These are phyloP conservation scores for Metschnikowia bowlesiae DNA, from an alignment of 805 yeast species.

Conservation along the genomic window DNA sequence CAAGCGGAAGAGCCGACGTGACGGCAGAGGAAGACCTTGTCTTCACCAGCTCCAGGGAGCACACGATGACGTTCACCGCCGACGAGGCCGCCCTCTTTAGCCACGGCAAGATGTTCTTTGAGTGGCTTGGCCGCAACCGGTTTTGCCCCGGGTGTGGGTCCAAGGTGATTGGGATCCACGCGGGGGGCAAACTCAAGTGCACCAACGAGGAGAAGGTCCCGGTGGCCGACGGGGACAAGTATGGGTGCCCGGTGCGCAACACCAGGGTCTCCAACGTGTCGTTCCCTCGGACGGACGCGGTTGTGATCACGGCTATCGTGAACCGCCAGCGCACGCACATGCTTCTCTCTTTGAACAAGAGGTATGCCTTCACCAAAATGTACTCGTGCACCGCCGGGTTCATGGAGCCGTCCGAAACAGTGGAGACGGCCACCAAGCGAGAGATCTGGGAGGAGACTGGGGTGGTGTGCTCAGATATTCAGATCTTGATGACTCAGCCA, in stretches of 20 bases:
- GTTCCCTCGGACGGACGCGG: slow-evolving; percentile 92
- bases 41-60: slow-evolving; percentile 35
- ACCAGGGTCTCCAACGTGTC: slow-evolving; percentile 64
- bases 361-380: slow-evolving; percentile 53
- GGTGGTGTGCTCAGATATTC: slow-evolving; percentile 53
- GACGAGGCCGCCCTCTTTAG: slow-evolving; percentile 65
- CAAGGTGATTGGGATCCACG: slow-evolving; percentile 55
- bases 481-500: slow-evolving; percentile 75
- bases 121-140: slow-evolving; percentile 72
- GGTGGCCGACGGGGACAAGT: slow-evolving; percentile 9
- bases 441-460: slow-evolving; percentile 98
- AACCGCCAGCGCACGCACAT: slow-evolving; percentile 56
- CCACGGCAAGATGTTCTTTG: slow-evolving; percentile 78
- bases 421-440: slow-evolving; percentile 80
- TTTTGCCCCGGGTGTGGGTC: slow-evolving; percentile 88
- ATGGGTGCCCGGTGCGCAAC: slow-evolving; percentile 35
- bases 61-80: slow-evolving; percentile 30
- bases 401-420: slow-evolving; percentile 90
- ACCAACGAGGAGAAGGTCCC: slow-evolving; percentile 14
- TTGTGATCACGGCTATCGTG: slow-evolving; percentile 75
- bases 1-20: slow-evolving; percentile 13
- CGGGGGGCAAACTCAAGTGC: slow-evolving; percentile 46
- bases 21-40: slow-evolving; percentile 15
- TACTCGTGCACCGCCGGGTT: slow-evolving; percentile 92
- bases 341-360: slow-evolving; percentile 64